phyloP scores from a whole-genome alignment of 1,284 basidiomycete species.

The Trametes hirsuta region DNA sequence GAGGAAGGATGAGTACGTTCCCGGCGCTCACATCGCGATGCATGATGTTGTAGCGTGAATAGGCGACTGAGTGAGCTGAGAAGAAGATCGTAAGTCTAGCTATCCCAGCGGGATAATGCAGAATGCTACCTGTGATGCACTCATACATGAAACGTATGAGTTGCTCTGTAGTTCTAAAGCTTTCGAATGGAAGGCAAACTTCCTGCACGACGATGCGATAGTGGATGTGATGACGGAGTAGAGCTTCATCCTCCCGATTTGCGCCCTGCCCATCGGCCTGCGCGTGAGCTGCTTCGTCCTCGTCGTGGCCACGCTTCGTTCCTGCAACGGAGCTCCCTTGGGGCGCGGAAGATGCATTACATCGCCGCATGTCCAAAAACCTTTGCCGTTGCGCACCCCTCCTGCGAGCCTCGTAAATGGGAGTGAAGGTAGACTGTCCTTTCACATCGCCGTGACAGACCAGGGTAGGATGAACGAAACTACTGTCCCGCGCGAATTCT shows the following conservation, averaged over 20 bases:
- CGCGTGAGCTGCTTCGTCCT: neutral
- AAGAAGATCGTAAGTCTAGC: neutral
- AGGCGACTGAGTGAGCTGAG: constrained; percentile 1
- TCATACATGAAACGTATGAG: neutral
- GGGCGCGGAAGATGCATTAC: neutral
- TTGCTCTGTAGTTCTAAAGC: constrained; percentile 1
- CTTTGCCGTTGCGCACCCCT: neutral
- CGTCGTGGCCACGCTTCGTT: neutral
- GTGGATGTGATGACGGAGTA: constrained; percentile 4
- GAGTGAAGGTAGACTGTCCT: neutral
- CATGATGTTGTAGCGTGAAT: neutral
- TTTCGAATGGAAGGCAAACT: constrained; percentile 4
- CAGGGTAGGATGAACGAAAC: neutral
- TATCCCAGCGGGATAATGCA: no score
- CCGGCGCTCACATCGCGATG: constrained; percentile 19
- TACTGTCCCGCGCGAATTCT: neutral
- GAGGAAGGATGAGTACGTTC: constrained; percentile 14
- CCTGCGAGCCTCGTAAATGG: neutral
- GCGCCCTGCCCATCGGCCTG: neutral
- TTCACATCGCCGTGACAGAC: constrained; percentile 5
- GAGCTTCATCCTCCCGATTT: neutral
- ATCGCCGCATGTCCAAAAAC: neutral
- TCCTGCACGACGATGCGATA: constrained; percentile 10
- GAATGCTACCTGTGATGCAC: neutral
- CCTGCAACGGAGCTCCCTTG: no score